Base-by-base conservation (phyloP, 2,329 filamentous ascomycete genomes). In the Neoarthrinium moseri region DNA sequence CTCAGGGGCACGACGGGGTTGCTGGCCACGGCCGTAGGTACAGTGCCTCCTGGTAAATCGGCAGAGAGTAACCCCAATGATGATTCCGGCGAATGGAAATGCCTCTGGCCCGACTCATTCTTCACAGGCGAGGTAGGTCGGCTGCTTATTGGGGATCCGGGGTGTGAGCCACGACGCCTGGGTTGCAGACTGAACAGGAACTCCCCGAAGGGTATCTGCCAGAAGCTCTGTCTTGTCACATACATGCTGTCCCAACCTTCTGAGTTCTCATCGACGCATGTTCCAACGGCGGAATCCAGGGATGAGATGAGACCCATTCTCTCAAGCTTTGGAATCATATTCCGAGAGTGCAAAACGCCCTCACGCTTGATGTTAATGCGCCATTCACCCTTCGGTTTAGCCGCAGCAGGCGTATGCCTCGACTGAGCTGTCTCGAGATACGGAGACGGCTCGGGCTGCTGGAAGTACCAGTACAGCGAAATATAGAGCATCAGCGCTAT, bases 401-500 rank as follows among this genome's bases (percentile, higher is more conserved):
- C 92, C 5, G 69, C 64, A 15, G 80, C 71, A 0, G 87, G 86
- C 0, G 90, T 92, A 47, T 75, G 64, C 52, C 76, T 78, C 1
- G 84, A 87, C 0, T 79, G 73, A 5, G 81, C 71, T 6, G 81
- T 88, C 15, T 75, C 74, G 26, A 94, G 61, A 40, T 81, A 77
- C 1, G 79, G 74, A 18, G 78, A 73, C 0, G 92, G 92, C 56
- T 86, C 78, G 1, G 83, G 78, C 65, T 95, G 89, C 69, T 96
- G 91, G 58, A 96, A 97, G 72, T 97, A 97, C 92, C 92, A 97
- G 73, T 90, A 96, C 33, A 97, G 73, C 1, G 90, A 91, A 26
- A 91, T 83, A 89, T 90, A 97, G 6, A 97, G 77, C 87, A 96
- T 95, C 89, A 96, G 91, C 54, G 92, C 92, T 49, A 96, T 89